A percentile compares a stretch with the other conserved stretches of the same genome.
Conservation (phyloP, 148 eudicot species). For the Bassia scoparia region DNA sequence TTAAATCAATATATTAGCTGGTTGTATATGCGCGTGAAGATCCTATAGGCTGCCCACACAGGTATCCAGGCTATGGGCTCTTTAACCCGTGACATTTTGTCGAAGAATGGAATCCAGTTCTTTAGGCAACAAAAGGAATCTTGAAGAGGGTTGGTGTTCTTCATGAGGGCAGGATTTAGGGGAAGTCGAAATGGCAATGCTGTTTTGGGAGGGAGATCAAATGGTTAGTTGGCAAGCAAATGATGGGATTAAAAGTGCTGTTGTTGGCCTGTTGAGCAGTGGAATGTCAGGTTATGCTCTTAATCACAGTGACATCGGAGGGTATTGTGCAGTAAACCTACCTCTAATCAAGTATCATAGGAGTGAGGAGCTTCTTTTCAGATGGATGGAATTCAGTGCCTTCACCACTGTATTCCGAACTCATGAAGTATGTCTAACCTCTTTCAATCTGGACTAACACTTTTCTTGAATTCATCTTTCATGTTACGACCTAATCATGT, state of each 20-base stretch:
- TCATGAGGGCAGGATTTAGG: slow-evolving; percentile 96
- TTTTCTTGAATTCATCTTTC: not conserved
- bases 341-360: slow-evolving; percentile 86
- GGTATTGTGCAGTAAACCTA: slow-evolving; percentile 82
- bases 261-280: slow-evolving; percentile 85
- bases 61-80: slow-evolving; percentile 96
- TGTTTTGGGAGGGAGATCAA: slow-evolving; percentile 99
- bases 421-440: slow-evolving; percentile 63
- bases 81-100: slow-evolving; percentile 82
- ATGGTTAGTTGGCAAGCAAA: slow-evolving; percentile 99
- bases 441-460: not conserved
- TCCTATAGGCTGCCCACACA: slow-evolving; percentile 87
- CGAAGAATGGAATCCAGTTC: slow-evolving; percentile 63
- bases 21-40: slow-evolving; percentile 65
- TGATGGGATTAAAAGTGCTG: slow-evolving; percentile 94
- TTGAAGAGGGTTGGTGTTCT: slow-evolving; percentile 77
- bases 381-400: slow-evolving; percentile 96
- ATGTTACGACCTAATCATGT: too few species aligned
- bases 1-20: not conserved
- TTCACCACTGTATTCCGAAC: slow-evolving; percentile 91
- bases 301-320: slow-evolving; percentile 97
- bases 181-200: slow-evolving; percentile 90
- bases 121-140: slow-evolving; percentile 51
- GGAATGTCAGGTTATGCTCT: slow-evolving; percentile 88
- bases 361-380: slow-evolving; percentile 73